phyloP scores from a whole-genome alignment of 768 basidiomycete species.

The Amylocystis lapponica region DNA sequence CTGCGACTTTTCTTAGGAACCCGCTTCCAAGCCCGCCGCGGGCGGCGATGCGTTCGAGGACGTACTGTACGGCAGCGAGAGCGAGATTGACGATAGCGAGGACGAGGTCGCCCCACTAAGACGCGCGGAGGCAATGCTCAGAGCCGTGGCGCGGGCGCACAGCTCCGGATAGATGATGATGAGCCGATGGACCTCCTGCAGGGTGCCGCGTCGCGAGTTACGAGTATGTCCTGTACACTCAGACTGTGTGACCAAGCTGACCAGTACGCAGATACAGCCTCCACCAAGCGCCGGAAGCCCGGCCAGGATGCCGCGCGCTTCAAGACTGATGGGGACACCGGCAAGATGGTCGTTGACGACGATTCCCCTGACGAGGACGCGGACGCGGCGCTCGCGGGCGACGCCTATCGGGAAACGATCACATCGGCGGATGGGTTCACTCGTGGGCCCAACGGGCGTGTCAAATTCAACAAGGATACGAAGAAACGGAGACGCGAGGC shows the following conservation, averaged over 20 bases:
- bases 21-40: constrained; percentile 42
- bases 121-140: constrained; percentile 29
- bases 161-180: constrained; percentile 81
- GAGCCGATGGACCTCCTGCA: constrained; percentile 94
- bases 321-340: constrained; percentile 80
- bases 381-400: constrained; percentile 45
- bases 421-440: constrained; percentile 88
- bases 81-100: constrained; percentile 74
- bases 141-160: constrained; percentile 42
- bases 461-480: constrained; percentile 97
- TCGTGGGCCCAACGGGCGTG: constrained; percentile 72
- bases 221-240: constrained; percentile 46
- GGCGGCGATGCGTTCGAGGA: constrained; percentile 86
- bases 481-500: constrained; percentile 82
- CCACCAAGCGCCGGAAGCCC: constrained; percentile 60
- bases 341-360: constrained; percentile 71
- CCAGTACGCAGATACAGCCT: constrained; percentile 27
- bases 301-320: constrained; percentile 84
- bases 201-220: constrained; percentile 65
- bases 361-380: constrained; percentile 45
- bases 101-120: constrained; percentile 37
- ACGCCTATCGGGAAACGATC: constrained; percentile 78
- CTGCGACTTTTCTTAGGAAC: constrained; percentile 10
- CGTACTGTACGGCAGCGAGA: constrained; percentile 94
- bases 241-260: background rate